phyloP scores from a whole-genome alignment of 2,329 filamentous ascomycete species.

The Pyrenophora graminea region DNA sequence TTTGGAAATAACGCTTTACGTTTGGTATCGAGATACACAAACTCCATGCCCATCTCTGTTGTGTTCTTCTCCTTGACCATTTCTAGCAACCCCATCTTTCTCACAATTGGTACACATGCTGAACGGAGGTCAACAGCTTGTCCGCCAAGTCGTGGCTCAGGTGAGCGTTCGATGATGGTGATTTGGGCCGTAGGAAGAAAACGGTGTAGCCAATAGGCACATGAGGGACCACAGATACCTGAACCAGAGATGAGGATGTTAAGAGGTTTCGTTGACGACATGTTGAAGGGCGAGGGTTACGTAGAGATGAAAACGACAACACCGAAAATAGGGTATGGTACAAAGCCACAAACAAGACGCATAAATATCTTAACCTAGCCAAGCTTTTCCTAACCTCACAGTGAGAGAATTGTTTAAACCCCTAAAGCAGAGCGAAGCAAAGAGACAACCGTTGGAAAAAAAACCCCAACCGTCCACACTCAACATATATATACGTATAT shows the following conservation, averaged over 20 bases:
- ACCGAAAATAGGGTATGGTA: too few relatives aligned
- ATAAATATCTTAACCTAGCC: too few relatives aligned
- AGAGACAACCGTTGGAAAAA: too few relatives aligned
- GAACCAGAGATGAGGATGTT: conserved; percentile 37
- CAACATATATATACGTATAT: too few relatives aligned
- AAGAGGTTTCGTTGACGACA: neutral
- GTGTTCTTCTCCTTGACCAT: conserved; percentile 48
- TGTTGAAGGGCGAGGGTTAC: neutral
- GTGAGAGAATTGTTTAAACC: too few relatives aligned
- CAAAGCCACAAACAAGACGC: too few relatives aligned
- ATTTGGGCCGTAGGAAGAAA: conserved; percentile 35
- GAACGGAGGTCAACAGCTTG: conserved; percentile 61
- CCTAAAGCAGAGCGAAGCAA: too few relatives aligned
- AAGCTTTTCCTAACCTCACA: too few relatives aligned
- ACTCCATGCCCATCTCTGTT: conserved; percentile 54
- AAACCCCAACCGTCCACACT: too few relatives aligned
- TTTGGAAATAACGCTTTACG: conserved; percentile 34
- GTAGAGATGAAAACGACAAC: too few relatives aligned
- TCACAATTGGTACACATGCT: conserved; percentile 56
- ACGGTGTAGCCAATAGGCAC: conserved; percentile 58
- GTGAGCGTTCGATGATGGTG: conserved; percentile 50
- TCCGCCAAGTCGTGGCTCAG: conserved; percentile 52
- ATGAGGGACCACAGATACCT: conserved; percentile 42
- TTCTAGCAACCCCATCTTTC: conserved; percentile 57
- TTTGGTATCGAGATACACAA: conserved; percentile 39